Base-by-base conservation (phyloP, 1,139 yeast species). In the Magnusiomyces suaveolens region DNA sequence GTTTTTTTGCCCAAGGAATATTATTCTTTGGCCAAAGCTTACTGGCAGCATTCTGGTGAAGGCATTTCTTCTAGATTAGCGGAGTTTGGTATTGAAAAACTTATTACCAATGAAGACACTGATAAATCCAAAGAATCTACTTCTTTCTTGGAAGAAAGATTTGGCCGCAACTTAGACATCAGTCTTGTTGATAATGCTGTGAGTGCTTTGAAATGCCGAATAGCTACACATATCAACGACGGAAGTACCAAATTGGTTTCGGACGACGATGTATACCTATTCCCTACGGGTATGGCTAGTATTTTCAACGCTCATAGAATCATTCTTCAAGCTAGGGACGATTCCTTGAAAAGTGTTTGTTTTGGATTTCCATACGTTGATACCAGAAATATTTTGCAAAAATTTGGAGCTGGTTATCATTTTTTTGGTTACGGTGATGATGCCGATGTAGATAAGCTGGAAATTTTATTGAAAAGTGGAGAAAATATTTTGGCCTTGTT, bases 41-140 rank as follows among this genome's bases (percentile, higher is more conserved):
- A 87, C 70, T 92, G 98, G 98, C 97, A 90, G 67, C 97, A 90
- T 64, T 76, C 95, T 0, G 98, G 98, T 36, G 97, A 92, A 69
- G 96, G 96, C 14, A 80, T 92, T 47, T 87, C 96, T 21, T 87
- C 96, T 12, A 74, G 97, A 63, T 73, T 84, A 70, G 97, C 90
- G 1, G 97, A 90, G 67, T 92, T 87, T 64, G 81, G 87, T 47
- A 70, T 85, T 56, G 80, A 79, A 57, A 87, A 82, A 62, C 72
- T 86, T 62, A 18, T 38, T 2, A 50, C 46, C 18, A 18, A 38
- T 23, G 44, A 41, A 43, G 24, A 16, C 1, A 20, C 43, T 43
- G 67, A 62, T 26, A 63, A 62, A 46, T 61, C 66, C 48, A 75
- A 78, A 57, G 92, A 86, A 65, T 80, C 79, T 63, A 77, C 81